Percentiles rank a stretch among this genome's conserved stretches.
Evolutionary conservation across 495 filamentous ascomycete genomes (phyloP).

Genomic region (Aspergillus sclerotioniger): DNA sequence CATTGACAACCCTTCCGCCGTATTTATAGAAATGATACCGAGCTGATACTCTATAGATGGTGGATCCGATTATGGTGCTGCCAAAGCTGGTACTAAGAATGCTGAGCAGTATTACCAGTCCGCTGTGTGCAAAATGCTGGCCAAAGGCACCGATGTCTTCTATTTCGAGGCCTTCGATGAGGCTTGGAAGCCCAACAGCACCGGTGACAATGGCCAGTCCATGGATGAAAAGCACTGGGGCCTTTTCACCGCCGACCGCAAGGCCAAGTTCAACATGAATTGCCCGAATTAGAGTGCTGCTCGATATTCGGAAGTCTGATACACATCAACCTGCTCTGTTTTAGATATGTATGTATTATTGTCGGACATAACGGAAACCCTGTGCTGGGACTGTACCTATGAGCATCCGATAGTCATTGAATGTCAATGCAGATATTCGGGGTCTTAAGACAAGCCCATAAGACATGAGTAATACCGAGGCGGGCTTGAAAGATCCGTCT

Average conservation of each 20-base stretch:
- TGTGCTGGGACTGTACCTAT: neutral
- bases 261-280: constrained; percentile 57
- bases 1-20: neutral
- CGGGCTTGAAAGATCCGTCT: no score
- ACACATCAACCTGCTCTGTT: constrained; percentile 1
- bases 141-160: constrained; percentile 75
- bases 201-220: constrained; percentile 65
- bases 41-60: constrained; percentile 34
- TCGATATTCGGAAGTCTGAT: neutral
- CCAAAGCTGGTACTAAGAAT: constrained; percentile 59
- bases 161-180: constrained; percentile 84
- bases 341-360: constrained; percentile 16
- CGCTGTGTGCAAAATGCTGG: constrained; percentile 68
- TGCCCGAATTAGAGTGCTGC: neutral
- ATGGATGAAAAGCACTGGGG: constrained; percentile 78
- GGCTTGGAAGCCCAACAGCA: constrained; percentile 71
- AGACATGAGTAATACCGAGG: no score
- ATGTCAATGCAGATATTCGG: neutral
- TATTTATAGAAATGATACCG: neutral
- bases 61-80: constrained; percentile 63
- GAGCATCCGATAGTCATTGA: neutral
- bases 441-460: no score
- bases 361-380: neutral
- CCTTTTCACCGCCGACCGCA: constrained; percentile 61
- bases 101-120: constrained; percentile 63